phyloP scores from a whole-genome alignment of 306 rosid species.

The Lathyrus tuberosus region DNA sequence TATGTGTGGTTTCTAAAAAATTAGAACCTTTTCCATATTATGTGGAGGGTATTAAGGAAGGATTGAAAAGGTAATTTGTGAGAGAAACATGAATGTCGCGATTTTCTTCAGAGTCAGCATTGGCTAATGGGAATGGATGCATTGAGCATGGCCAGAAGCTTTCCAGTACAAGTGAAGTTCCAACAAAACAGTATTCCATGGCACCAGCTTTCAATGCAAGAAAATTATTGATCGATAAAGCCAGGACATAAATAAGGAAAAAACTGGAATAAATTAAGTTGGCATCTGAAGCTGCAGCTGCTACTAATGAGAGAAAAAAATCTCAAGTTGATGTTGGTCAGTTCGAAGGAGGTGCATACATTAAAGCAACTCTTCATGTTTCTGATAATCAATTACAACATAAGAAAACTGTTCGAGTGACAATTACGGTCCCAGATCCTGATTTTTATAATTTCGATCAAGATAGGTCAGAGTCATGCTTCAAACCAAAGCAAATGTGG shows the following conservation, averaged over 20 bases:
- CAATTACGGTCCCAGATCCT: conserved; percentile 90
- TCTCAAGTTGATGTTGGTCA: no score
- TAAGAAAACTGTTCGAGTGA: no score
- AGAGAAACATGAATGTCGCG: no score
- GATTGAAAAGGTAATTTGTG: no score
- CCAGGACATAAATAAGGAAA: no score
- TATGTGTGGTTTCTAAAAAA: no score
- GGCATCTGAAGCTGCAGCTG: conserved; percentile 50
- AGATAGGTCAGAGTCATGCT: conserved; percentile 91
- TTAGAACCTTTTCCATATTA: no score
- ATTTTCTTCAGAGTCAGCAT: no score
- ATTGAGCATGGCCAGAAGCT: conserved; percentile 52
- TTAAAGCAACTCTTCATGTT: no score
- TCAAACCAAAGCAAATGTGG: conserved; percentile 97
- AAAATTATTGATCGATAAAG: conserved; percentile 81
- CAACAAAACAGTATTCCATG: conserved; percentile 53
- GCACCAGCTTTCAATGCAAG: conserved; percentile 84
- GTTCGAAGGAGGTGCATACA: no score
- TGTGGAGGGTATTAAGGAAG: no score
- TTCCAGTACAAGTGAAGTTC: conserved; percentile 55
- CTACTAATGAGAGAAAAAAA: conserved; percentile 49
- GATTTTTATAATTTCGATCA: conserved; percentile 96
- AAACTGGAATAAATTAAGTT: conserved; percentile 76
- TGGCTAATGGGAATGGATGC: conserved; percentile 66
- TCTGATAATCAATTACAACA: no score